Percentiles rank a stretch among this genome's conserved stretches.
Evolutionary conservation across 139 green algal genomes (phyloP).

Genomic region (Ettlia oleoabundans): DNA sequence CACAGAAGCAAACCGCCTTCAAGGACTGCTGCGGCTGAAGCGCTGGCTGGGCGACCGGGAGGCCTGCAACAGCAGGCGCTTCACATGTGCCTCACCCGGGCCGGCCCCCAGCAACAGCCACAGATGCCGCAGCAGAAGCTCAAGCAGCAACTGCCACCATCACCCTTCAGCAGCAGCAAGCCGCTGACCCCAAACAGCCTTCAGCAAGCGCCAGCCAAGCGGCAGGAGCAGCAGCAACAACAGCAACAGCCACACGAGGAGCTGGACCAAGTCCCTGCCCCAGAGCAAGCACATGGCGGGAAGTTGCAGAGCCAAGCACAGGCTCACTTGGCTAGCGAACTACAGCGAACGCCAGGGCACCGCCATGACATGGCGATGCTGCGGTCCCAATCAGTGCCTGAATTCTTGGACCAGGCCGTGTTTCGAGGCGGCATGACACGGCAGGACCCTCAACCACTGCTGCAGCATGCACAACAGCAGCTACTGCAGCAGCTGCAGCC

Average conservation of each 20-base stretch:
- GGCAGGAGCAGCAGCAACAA: neutral
- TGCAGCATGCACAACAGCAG: neutral
- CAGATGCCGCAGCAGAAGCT: too few species aligned
- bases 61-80: neutral
- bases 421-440: neutral
- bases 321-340: too few species aligned
- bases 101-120: too few species aligned
- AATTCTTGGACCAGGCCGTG: neutral
- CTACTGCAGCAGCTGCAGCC: neutral
- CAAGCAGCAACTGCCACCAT: neutral
- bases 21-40: neutral
- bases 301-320: too few species aligned
- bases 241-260: too few species aligned
- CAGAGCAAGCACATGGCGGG: too few species aligned
- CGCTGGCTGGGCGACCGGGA: neutral
- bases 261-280: too few species aligned
- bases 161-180: neutral
- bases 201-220: neutral
- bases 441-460: neutral
- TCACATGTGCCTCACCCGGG: too few species aligned
- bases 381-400: neutral
- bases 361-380: too few species aligned
- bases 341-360: too few species aligned
- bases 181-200: neutral
- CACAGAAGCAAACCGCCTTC: neutral